Percentiles rank a stretch among this genome's conserved stretches.
Conservation (phyloP, 2,329 filamentous ascomycete genomes). For the Exophiala oligosperma region DNA sequence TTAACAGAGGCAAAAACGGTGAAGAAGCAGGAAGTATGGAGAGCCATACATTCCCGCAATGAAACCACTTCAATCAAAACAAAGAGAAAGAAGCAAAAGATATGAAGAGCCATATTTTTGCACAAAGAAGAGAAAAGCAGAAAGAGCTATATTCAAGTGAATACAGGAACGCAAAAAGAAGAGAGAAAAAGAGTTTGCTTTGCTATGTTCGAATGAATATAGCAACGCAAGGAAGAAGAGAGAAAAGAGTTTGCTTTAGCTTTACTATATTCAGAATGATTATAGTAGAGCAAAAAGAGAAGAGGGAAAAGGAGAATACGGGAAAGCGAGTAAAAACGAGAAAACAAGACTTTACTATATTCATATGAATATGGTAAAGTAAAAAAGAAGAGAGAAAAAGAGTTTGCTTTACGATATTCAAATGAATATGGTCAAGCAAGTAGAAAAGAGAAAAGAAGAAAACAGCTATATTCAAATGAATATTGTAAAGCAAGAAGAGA, state of each 20-base stretch:
- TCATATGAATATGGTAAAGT: neutral
- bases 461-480: neutral
- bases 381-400: constrained; percentile 71
- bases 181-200: constrained; percentile 72
- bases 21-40: neutral
- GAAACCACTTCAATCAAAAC: neutral
- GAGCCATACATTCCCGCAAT: neutral
- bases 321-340: neutral
- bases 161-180: constrained; percentile 34
- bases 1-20: neutral
- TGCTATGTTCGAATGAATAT: too few relatives aligned
- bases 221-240: constrained; percentile 66
- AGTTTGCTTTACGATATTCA: constrained; percentile 42
- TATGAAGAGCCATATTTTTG: neutral
- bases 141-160: neutral
- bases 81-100: neutral
- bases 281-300: constrained; percentile 53
- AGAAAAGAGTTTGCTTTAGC: constrained; percentile 54
- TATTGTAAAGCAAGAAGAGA: too few relatives aligned
- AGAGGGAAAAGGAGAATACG: constrained; percentile 65
- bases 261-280: too few relatives aligned
- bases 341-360: neutral
- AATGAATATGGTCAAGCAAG: constrained; percentile 53
- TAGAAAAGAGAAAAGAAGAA: constrained; percentile 38
- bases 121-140: neutral